These are phyloP conservation scores for Pyrenophora seminiperda DNA, from an alignment of 2,329 filamentous ascomycete species.

Conservation along the genomic window DNA sequence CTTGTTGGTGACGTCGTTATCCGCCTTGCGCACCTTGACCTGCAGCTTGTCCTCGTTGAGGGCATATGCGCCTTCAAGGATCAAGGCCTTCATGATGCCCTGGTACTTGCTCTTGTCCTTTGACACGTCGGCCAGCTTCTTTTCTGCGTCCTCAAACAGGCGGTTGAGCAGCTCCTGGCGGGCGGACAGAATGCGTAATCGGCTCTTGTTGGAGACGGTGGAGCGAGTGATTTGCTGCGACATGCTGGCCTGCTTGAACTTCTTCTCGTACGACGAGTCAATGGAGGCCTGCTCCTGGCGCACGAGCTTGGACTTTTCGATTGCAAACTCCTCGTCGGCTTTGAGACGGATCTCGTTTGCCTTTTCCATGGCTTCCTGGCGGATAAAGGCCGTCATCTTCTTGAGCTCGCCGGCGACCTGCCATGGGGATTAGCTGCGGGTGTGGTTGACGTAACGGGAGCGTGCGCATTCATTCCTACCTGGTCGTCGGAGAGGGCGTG, in stretches of 20 bases:
- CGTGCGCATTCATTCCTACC: constrained; percentile 59
- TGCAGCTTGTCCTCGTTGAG: constrained; percentile 79
- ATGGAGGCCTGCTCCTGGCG: constrained; percentile 93
- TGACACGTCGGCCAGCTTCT: constrained; percentile 69
- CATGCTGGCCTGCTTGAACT: constrained; percentile 98
- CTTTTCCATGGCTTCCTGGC: constrained; percentile 96
- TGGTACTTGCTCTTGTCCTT: constrained; percentile 78
- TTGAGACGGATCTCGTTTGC: constrained; percentile 97
- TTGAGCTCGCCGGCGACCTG: constrained; percentile 97
- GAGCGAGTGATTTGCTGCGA: constrained; percentile 98
- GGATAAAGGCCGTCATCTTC: constrained; percentile 99
- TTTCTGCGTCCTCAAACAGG: constrained; percentile 81
- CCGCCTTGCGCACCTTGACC: constrained; percentile 78
- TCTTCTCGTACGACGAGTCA: constrained; percentile 93
- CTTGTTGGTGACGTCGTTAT: constrained; percentile 75
- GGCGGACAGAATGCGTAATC: constrained; percentile 83
- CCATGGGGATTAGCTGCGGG: constrained; percentile 35
- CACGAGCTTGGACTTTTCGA: constrained; percentile 98
- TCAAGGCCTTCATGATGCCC: constrained; percentile 74
- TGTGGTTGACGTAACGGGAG: constrained; percentile 36
- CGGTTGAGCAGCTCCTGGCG: constrained; percentile 89
- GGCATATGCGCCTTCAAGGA: constrained; percentile 89
- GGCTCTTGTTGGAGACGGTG: constrained; percentile 93
- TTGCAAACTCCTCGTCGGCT: constrained; percentile 98
- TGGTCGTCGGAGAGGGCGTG: constrained; percentile 98